Base-by-base conservation (phyloP, 2,329 filamentous ascomycete species). In the Phialophora verrucosa region DNA sequence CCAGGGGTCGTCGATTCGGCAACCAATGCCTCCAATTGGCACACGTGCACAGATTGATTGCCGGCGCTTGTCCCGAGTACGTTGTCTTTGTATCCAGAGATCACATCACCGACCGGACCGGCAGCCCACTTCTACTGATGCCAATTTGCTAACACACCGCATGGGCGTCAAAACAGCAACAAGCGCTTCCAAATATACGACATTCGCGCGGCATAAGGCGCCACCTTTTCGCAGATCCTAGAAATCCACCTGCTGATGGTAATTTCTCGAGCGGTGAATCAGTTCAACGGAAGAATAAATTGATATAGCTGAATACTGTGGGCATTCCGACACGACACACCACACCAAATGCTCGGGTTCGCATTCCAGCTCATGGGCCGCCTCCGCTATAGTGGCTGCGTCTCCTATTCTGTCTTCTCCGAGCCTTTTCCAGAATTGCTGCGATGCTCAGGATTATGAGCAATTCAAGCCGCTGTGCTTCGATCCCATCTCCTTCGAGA, bases 401-500 rank as follows among this genome's bases (percentile, higher is more conserved):
- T 32, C 59, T 62, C 31, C 49, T 42, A 44, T 62, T 62, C 10
- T n/a, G 23, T 35, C 61, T 50, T 29, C 61, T 47, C 14, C 61
- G 38, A 27, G 61, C 53, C 61, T 63, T 63, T 29, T 63, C 61
- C 54, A 63, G 42, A 27, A 63, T 63, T 2, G 27, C 61, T 12
- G 61, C 35, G 20, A 63, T 63, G n/a, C 61, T 63, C n/a, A 63
- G 5, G 29, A 58, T 51, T 11, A 63, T 12, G 12, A 63, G 42
- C 38, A 63, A 20, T 42, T 51, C 50, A 27, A 63, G 53, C 54
- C 32, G 42, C 53, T 63, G 32, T 17, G 38, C 23, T n/a, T 47
- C 53, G 25, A 8, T 4, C 23, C 6, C 27, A 20, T 38, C 51
- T 25, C 23, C 32, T 31, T 55, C 50, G 11, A 55, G 27, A 11